These are phyloP conservation scores for Microthyrium microscopicum DNA, from an alignment of 2,329 filamentous ascomycete species.

Conservation along the genomic window DNA sequence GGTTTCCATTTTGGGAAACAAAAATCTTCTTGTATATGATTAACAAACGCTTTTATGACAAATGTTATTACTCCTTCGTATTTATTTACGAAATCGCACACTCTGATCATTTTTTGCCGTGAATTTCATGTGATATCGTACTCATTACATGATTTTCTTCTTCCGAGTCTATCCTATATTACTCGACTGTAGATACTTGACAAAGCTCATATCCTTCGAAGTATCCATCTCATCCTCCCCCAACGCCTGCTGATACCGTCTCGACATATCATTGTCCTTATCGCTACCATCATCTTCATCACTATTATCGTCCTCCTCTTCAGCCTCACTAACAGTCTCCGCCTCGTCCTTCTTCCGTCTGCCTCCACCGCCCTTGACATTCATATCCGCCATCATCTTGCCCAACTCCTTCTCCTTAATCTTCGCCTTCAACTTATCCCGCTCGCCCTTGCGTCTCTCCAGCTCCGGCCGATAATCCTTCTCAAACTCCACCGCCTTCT, in stretches of 20 bases:
- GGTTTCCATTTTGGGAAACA: no score
- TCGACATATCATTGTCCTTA: constrained; percentile 46
- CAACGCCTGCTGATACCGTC: constrained; percentile 56
- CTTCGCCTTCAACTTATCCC: constrained; percentile 57
- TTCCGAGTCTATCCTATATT: constrained; percentile 5
- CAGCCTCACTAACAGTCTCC: constrained; percentile 34
- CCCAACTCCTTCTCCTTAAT: constrained; percentile 67
- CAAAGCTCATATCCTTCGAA: constrained; percentile 5
- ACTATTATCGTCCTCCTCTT: constrained; percentile 31
- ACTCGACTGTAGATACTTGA: constrained; percentile 4
- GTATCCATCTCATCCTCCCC: constrained; percentile 3
- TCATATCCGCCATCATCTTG: constrained; percentile 91
- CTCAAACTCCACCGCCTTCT: constrained; percentile 78
- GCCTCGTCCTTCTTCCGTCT: constrained; percentile 26
- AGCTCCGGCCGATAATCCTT: constrained; percentile 85
- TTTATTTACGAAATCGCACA: no score
- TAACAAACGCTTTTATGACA: no score
- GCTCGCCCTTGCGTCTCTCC: constrained; percentile 57
- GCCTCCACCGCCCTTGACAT: constrained; percentile 21
- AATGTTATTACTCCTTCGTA: no score
- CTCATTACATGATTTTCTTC: neutral
- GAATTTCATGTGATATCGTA: no score
- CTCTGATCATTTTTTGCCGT: no score
- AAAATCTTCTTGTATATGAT: no score
- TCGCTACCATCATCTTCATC: constrained; percentile 34